Base-by-base conservation (phyloP, 2,329 filamentous ascomycete species). In the Periconia digitata region DNA sequence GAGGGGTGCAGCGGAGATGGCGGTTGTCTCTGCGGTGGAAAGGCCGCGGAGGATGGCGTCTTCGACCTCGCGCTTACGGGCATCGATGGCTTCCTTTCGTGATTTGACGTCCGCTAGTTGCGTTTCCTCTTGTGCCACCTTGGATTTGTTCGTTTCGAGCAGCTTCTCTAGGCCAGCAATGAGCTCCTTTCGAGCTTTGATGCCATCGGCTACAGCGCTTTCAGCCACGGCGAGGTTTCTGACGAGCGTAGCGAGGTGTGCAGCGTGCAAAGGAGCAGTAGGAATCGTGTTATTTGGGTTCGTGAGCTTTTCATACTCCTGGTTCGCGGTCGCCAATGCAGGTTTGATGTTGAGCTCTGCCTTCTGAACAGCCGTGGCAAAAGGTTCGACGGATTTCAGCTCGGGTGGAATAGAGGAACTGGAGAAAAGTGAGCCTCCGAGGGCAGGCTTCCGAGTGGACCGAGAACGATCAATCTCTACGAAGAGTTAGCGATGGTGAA, bases 181-280 rank as follows among this genome's bases (percentile, higher is more conserved):
- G 22, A 99, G 79, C 8, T 84, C 82, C 56, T 84, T 83, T 13
- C 94, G 85, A 2, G 91, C 90, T 66, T 92, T 92, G 67, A 99
- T 90, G 58, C 88, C 90, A 62, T 96, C 90, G 2, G 89, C 86
- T 1, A 97, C 88, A 0, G 92, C 91, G 46, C 85, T 89, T 72
- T 99, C 92, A 3, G 94, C 94, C 55, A 84, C 89, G 17, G 90
- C 90, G 16, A 99, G 80, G 6, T 85, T 88, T 75, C 94, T 96
- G 45, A 97, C 80, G n/a, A 99, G 79, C 2, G 90, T 88, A 56
- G 89, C 92, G 8, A 99, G 82, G 22, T 90, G 87, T 13, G 92
- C 92, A 2, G 94, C 94, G 65, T 95, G 90, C 17, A 99, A 92
- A 1, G 94, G 92, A 0, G 92, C 86, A 0, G 90, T 87, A 0